Evolutionary conservation across 2,329 filamentous ascomycete genomes (phyloP), one percentile per base, ranked within the genome.

Genomic region (Peltaster fructicola): DNA sequence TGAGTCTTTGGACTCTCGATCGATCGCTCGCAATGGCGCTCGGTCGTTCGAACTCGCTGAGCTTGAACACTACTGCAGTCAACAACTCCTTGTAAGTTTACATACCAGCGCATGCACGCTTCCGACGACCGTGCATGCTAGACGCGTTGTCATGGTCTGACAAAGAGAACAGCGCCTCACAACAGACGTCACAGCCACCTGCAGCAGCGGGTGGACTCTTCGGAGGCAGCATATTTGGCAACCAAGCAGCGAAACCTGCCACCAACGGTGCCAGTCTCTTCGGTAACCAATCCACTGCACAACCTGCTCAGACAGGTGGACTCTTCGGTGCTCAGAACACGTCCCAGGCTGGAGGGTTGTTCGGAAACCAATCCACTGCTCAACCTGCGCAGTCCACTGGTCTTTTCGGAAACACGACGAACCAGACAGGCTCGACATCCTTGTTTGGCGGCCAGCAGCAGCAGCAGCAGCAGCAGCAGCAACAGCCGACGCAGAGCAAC

Each of bases 1-100:
- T n/a, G n/a, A n/a, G n/a, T n/a, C n/a, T n/a, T n/a, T n/a, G n/a
- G n/a, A n/a, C n/a, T n/a, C n/a, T n/a, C n/a, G n/a, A n/a, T n/a
- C n/a, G n/a, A n/a, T n/a, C 17, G 8, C 4, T 10, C 24, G 17
- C 19, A 21, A 49, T 56, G 40, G 54, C 54, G 20, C 55, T 60
- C 36, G 56, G 54, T 21, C 49, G 56, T 22, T 59, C 55, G 13
- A 59, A 59, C 39, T 57, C 54, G 29, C 48, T 68, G 41, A 61
- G 56, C 30, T 56, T 68, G 39, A 68, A 67, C 39, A 68, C 64
- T 11, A 55, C 54, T 32, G 48, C 51, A 13, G 46, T 48, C 24
- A 57, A 57, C 42, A 38, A 34, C 28, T 32, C 47, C 14, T 49
- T 48, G 45, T 48, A 39, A 33, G 46, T 43, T 14, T 27, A 25